Evolutionary conservation across 2,329 filamentous ascomycete species (phyloP).

Genomic region (Rhynchosporium agropyri): DNA sequence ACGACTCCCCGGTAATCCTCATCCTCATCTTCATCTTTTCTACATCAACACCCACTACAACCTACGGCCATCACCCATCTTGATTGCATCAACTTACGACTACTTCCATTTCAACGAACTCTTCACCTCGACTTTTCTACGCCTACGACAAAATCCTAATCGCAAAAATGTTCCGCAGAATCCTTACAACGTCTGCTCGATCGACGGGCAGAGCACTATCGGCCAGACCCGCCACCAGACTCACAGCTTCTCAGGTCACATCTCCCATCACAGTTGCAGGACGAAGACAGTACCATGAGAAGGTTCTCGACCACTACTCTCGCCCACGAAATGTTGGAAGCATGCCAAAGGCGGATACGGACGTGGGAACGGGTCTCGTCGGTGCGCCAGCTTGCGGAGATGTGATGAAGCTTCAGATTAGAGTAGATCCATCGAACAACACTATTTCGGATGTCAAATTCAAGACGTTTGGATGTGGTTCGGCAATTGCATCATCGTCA

Average conservation of each 20-base stretch:
- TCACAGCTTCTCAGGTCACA: constrained; percentile 31
- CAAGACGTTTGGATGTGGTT: constrained; percentile 96
- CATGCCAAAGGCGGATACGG: constrained; percentile 75
- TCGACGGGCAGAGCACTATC: constrained; percentile 39
- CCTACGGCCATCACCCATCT: not conserved
- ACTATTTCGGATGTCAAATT: constrained; percentile 95
- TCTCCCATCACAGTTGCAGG: constrained; percentile 35
- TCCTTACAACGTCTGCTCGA: constrained; percentile 38
- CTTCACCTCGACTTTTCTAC: not conserved
- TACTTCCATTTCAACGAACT: constrained; percentile 7
- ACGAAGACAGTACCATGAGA: constrained; percentile 43
- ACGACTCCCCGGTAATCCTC: constrained; percentile 1
- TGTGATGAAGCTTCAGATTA: constrained; percentile 93
- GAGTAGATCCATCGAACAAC: constrained; percentile 84
- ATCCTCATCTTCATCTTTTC: constrained; percentile 4
- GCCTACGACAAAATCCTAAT: not conserved
- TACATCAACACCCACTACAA: constrained; percentile 4
- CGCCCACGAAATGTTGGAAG: constrained; percentile 77
- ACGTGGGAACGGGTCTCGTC: constrained; percentile 90
- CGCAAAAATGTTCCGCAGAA: constrained; percentile 40
- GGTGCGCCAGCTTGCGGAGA: constrained; percentile 89
- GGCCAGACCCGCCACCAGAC: constrained; percentile 35
- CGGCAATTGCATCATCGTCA: constrained; percentile 90
- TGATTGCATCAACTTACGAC: constrained; percentile 5
- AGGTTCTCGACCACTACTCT: constrained; percentile 79